Conservation (phyloP, 1,284 basidiomycete species). For the Farysia itapuensis region DNA sequence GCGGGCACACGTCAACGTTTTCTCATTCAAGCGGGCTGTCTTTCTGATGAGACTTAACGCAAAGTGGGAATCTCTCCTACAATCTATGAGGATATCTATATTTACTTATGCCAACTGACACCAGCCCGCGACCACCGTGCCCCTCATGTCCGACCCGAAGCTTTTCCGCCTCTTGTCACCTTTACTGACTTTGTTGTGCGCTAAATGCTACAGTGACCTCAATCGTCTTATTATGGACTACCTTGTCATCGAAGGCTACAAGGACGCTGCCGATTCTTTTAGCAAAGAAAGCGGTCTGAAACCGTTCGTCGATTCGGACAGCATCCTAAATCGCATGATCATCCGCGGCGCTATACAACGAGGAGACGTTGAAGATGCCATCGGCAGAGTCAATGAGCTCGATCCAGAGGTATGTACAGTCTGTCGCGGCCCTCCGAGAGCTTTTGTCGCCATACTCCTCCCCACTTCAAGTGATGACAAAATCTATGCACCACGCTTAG, state of each 20-base stretch:
- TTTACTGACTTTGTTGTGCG: too few species aligned
- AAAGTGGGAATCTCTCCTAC: constrained; percentile 70
- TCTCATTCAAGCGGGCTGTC: too few species aligned
- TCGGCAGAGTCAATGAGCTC: constrained; percentile 87
- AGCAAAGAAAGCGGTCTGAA: constrained; percentile 79
- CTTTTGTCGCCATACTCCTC: neutral
- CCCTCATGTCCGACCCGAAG: too few species aligned
- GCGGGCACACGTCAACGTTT: too few species aligned
- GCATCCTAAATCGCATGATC: constrained; percentile 88
- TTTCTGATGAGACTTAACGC: constrained; percentile 62
- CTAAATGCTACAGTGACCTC: constrained; percentile 74
- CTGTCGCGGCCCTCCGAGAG: too few species aligned
- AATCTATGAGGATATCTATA: constrained; percentile 62
- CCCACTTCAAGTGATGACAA: constrained; percentile 59
- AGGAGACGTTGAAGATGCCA: constrained; percentile 91
- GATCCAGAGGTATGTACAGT: constrained; percentile 87
- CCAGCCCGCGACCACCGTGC: too few species aligned
- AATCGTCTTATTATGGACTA: constrained; percentile 98
- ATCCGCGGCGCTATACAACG: constrained; percentile 91
- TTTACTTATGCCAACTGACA: constrained; percentile 63
- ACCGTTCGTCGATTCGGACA: constrained; percentile 77
- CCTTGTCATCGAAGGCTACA: constrained; percentile 95
- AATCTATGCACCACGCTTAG: constrained; percentile 98
- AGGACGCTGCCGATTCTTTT: constrained; percentile 91
- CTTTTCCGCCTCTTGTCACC: too few species aligned